These are phyloP conservation scores for Psilocybe azurescens DNA, from an alignment of 768 basidiomycete genomes.

Conservation along the genomic window DNA sequence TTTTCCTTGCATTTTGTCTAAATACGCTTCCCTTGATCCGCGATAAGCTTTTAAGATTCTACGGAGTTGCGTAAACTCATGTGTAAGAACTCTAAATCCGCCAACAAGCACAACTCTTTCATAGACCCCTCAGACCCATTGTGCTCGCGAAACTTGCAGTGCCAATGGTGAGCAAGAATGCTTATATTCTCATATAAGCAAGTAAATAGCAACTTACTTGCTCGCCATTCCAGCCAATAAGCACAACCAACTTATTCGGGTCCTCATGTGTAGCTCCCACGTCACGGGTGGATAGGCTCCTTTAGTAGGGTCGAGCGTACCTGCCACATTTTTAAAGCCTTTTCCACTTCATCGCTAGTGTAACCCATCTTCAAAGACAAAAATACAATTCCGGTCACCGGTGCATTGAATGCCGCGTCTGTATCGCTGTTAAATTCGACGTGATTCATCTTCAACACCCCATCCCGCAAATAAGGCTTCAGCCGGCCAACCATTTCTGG, in stretches of 20 bases:
- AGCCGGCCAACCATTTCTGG: conserved; percentile 5
- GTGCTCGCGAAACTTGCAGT: background rate
- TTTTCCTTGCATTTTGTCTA: too few relatives aligned
- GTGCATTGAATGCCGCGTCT: conserved; percentile 5
- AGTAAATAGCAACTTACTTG: background rate
- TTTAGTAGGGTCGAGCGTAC: background rate
- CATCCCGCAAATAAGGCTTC: conserved; percentile 5
- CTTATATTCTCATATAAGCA: background rate
- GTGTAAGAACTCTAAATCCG: background rate
- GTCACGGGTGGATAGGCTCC: conserved; percentile 3
- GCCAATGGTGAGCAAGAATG: too few relatives aligned
- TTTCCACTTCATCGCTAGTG: background rate
- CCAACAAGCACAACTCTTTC: background rate
- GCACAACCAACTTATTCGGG: background rate
- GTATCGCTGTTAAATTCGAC: conserved; percentile 8
- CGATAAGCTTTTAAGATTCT: background rate
- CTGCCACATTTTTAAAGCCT: background rate
- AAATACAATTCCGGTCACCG: conserved; percentile 3
- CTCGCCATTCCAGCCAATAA: background rate
- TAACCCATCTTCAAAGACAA: background rate
- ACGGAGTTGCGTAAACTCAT: background rate
- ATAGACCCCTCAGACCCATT: background rate
- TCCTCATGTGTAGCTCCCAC: conserved; percentile 4
- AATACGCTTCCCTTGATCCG: too few relatives aligned
- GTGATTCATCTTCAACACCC: conserved; percentile 10